Evolutionary conservation across 768 basidiomycete genomes (phyloP).

Genomic region (Strobilomyces echinocephalus): DNA sequence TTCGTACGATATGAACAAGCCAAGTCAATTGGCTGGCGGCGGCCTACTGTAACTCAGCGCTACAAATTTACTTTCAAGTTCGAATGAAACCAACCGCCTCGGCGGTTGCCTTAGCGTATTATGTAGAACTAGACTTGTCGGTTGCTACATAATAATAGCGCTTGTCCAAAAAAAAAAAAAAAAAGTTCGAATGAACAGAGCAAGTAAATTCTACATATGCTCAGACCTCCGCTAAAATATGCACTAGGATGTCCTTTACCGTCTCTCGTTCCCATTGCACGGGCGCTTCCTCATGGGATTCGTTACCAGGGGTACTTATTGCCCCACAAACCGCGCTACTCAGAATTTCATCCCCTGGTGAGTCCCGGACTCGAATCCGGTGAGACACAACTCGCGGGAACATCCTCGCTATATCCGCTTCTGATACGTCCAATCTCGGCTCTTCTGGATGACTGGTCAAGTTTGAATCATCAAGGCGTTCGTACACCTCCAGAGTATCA

Average conservation of each 20-base stretch:
- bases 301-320: constrained; percentile 20
- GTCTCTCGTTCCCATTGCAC: constrained; percentile 41
- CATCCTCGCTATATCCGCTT: constrained; percentile 70
- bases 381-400: constrained; percentile 72
- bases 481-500: constrained; percentile 13
- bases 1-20: constrained; percentile 3
- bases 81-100: no score
- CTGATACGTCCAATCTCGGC: constrained; percentile 54
- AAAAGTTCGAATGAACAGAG: not conserved
- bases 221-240: constrained; percentile 50
- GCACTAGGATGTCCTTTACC: constrained; percentile 63
- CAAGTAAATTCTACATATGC: not conserved
- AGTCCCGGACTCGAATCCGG: constrained; percentile 64
- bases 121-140: no score
- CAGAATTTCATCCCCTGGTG: constrained; percentile 66
- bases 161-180: no score
- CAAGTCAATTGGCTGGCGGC: not conserved
- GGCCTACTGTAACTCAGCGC: no score
- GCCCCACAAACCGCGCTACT: constrained; percentile 61
- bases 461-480: not conserved
- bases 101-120: no score
- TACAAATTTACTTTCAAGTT: not conserved
- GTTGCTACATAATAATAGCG: no score
- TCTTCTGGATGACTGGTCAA: constrained; percentile 13
- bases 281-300: constrained; percentile 11